phyloP scores from a whole-genome alignment of 306 rosid genomes.

The Fragaria vesca region DNA sequence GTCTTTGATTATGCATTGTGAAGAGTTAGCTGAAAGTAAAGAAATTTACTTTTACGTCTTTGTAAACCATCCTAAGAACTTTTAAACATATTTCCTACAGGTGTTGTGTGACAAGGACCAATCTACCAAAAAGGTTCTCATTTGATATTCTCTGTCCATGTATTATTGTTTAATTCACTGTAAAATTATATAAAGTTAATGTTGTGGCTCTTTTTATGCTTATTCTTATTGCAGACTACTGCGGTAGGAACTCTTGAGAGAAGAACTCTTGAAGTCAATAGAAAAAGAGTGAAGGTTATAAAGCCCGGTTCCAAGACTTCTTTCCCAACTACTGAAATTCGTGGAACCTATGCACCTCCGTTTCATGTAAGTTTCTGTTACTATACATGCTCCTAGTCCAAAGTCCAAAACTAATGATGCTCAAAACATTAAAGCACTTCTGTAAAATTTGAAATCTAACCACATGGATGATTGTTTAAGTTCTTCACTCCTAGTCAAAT shows the following conservation, averaged over 20 bases:
- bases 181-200: constrained; percentile 3
- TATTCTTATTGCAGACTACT: constrained; percentile 50
- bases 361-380: constrained; percentile 70
- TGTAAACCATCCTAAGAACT: constrained; percentile 11
- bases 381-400: neutral
- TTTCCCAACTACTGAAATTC: constrained; percentile 88
- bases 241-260: constrained; percentile 72
- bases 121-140: constrained; percentile 64
- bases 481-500: neutral
- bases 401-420: neutral
- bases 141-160: constrained; percentile 15
- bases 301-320: constrained; percentile 95
- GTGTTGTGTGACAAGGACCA: constrained; percentile 85
- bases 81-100: constrained; percentile 38
- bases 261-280: constrained; percentile 78
- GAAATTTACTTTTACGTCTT: neutral
- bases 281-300: constrained; percentile 84
- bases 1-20: neutral
- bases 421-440: neutral
- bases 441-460: too few relatives aligned
- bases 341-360: constrained; percentile 93
- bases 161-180: constrained; percentile 4
- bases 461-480: neutral
- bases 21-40: neutral
- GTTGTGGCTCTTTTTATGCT: constrained; percentile 6